These are phyloP conservation scores for Coemansia sp. DNA, from an alignment of 192 early-diverging fungal genomes.

Conservation along the genomic window DNA sequence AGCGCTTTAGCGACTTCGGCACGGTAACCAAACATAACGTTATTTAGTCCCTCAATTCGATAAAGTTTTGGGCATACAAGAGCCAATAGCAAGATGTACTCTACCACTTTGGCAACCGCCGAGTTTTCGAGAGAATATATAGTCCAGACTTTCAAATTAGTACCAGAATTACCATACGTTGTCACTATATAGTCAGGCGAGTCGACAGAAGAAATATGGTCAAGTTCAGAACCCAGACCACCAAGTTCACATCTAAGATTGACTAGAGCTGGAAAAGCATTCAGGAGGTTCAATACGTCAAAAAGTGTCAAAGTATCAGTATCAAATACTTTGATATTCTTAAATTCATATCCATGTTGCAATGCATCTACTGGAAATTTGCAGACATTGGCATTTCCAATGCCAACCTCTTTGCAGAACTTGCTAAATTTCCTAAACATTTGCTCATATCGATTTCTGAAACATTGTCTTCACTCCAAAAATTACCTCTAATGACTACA, in stretches of 20 bases:
- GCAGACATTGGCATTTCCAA: no score
- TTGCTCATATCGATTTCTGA: background rate
- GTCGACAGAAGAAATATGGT: background rate
- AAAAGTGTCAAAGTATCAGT: background rate
- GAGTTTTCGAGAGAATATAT: background rate
- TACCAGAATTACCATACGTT: background rate
- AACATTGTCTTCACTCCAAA: background rate
- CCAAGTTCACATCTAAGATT: background rate
- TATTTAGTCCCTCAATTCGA: background rate
- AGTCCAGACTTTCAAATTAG: background rate
- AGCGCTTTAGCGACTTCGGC: background rate
- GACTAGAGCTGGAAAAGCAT: background rate
- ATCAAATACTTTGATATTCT: background rate
- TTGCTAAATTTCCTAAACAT: no score
- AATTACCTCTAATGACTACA: background rate
- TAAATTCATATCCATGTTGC: background rate
- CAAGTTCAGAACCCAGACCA: background rate
- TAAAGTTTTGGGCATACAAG: background rate
- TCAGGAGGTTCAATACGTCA: background rate
- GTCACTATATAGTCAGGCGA: background rate
- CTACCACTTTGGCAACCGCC: background rate
- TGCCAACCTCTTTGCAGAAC: no score
- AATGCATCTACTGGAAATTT: background rate
- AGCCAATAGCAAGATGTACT: background rate
- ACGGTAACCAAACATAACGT: background rate